Evolutionary conservation across 2,329 filamentous ascomycete species (phyloP).

Genomic region (Apiospora malaysiana): DNA sequence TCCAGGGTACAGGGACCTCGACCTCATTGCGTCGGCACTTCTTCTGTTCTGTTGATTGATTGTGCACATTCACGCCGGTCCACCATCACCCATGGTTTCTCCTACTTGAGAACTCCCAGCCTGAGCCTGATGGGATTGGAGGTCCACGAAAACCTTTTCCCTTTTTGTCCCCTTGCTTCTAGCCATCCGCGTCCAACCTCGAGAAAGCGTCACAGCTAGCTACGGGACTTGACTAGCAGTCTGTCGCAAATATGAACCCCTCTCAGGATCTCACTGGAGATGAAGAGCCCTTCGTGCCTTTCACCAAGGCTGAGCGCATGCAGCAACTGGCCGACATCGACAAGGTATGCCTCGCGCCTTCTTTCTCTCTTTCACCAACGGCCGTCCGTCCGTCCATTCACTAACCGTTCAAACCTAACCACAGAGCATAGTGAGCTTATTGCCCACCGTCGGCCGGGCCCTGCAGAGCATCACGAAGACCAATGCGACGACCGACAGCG

Average conservation of each 20-base stretch:
- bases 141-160: background rate
- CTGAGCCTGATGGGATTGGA: constrained; percentile 12
- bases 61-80: background rate
- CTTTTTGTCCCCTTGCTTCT: background rate
- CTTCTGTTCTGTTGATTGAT: background rate
- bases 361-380: background rate
- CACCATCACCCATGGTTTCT: background rate
- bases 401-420: constrained; percentile 33
- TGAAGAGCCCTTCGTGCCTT: constrained; percentile 50
- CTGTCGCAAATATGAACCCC: constrained; percentile 12
- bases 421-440: constrained; percentile 49
- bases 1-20: background rate
- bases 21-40: background rate
- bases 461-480: constrained; percentile 66
- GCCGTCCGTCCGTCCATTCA: background rate
- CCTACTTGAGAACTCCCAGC: constrained; percentile 1
- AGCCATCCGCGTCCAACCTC: background rate
- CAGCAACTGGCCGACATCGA: constrained; percentile 82
- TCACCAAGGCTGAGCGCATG: constrained; percentile 79
- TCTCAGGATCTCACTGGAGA: background rate
- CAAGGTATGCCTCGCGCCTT: constrained; percentile 51
- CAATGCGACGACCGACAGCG: constrained; percentile 34
- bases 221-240: background rate
- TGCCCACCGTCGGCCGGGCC: constrained; percentile 65
- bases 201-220: background rate